Evolutionary conservation across 805 yeast species (phyloP).

Genomic region (Hanseniaspora occidentalis): DNA sequence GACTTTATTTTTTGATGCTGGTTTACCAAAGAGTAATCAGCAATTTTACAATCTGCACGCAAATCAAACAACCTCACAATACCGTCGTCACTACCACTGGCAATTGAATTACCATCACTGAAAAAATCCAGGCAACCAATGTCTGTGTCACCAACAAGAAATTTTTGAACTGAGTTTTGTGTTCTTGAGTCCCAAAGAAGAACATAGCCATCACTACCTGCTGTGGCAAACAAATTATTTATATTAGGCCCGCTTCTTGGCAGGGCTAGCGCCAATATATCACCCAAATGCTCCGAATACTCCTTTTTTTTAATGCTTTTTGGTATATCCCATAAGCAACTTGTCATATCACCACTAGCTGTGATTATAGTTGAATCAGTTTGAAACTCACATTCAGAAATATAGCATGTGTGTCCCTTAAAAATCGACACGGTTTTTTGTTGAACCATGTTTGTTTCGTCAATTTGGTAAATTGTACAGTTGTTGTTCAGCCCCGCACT

Average conservation of each 20-base stretch:
- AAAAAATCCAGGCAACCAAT: constrained; percentile 49
- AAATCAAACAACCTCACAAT: constrained; percentile 57
- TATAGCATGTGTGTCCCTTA: constrained; percentile 75
- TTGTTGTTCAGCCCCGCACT: constrained; percentile 75
- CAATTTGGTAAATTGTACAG: constrained; percentile 53
- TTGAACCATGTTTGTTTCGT: constrained; percentile 24
- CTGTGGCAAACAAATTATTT: constrained; percentile 36
- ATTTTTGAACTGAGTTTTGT: constrained; percentile 32
- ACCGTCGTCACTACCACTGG: constrained; percentile 74
- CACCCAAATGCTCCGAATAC: constrained; percentile 59
- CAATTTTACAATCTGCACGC: constrained; percentile 61
- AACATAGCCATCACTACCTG: constrained; percentile 58
- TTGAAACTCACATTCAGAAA: constrained; percentile 63
- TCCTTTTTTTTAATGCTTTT: constrained; percentile 41
- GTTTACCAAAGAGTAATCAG: constrained; percentile 29
- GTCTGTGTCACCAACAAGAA: constrained; percentile 50
- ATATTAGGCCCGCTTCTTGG: constrained; percentile 7
- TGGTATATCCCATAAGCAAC: constrained; percentile 67
- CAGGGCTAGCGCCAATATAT: constrained; percentile 41
- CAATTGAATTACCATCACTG: constrained; percentile 60
- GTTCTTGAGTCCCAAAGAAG: constrained; percentile 54
- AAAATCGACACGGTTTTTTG: constrained; percentile 39
- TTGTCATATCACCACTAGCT: constrained; percentile 73
- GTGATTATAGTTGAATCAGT: constrained; percentile 46
- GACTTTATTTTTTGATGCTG: constrained; percentile 7